phyloP scores from a whole-genome alignment of 768 basidiomycete species.

The Lentinula edodes region DNA sequence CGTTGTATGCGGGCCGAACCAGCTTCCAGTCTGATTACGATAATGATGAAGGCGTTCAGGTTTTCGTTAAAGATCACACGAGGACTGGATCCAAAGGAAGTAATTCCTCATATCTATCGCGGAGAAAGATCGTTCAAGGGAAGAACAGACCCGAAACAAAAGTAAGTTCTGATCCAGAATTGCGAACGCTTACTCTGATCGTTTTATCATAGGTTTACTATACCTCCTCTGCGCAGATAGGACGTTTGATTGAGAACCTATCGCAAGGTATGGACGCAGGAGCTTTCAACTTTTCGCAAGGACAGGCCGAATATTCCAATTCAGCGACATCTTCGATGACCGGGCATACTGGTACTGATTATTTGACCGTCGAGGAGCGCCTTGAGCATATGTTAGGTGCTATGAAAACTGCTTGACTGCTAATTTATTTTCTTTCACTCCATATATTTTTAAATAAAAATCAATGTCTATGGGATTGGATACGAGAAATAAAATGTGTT shows the following conservation, averaged over 20 bases:
- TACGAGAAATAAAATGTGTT: constrained; percentile 4
- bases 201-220: constrained; percentile 53
- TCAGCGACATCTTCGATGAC: constrained; percentile 64
- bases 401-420: constrained; percentile 25
- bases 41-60: constrained; percentile 55
- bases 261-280: constrained; percentile 80
- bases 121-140: constrained; percentile 49
- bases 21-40: constrained; percentile 74
- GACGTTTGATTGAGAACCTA: constrained; percentile 76
- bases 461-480: background rate
- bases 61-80: constrained; percentile 74
- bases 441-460: background rate
- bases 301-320: constrained; percentile 33
- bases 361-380: constrained; percentile 73
- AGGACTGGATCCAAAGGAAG: constrained; percentile 66
- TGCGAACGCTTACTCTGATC: constrained; percentile 14
- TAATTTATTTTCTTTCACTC: background rate
- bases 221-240: constrained; percentile 73
- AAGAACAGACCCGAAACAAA: constrained; percentile 77
- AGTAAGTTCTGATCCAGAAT: constrained; percentile 35
- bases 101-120: constrained; percentile 55
- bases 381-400: constrained; percentile 66
- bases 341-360: constrained; percentile 37
- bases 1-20: constrained; percentile 56
- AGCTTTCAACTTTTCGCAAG: constrained; percentile 70